Evolutionary conservation across 257 asterid genomes (phyloP), one percentile per base, ranked within the genome.

Genomic region (Plectranthus barbatus): DNA sequence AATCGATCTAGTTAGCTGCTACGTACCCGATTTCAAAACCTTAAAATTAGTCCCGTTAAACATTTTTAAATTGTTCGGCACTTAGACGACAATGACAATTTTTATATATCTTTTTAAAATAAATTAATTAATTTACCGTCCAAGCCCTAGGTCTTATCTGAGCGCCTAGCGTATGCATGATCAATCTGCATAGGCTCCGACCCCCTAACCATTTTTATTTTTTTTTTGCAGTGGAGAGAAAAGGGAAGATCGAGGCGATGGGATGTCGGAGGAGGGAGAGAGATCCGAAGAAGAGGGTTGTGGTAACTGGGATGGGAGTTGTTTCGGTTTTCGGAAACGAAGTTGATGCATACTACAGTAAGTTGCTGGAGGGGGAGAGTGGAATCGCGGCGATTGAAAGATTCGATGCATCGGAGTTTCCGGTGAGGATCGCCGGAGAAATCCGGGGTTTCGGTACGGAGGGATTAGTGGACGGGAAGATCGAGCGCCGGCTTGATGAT

Each of bases 241-340:
- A n/a, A 41, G 66, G 54, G 26, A 60, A 14, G 40, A 42, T 60
- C n/a, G 40, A 7, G 11, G 34, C 64, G 0, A 39, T 40, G 53
- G 53, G 37, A 9, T 41, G 51, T 24, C 85, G 83, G 12, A 81
- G 74, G 64, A 65, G 85, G 63, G 87, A 81, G 50, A 76, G 31
- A 0, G 81, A 81, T 61, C 56, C 67, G 1, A 61, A 45, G 33
- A 61, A 61, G 15, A 60, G 66, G 29, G 3, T 56, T 9, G 63
- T 56, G 7, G 19, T 56, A 36, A 57, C 34, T 11, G 63, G 63
- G 7, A 57, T 57, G 83, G 82, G 87, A 2, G 77, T 84, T 14
- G 85, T 81, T 54, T 84, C 91, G 1, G 91, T 84, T 23, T 84
- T 81, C 50, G 87, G 91, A 33, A 75, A 36, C 23, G 87, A 81